These are phyloP conservation scores for Colletotrichum sp. DNA, from an alignment of 2,329 filamentous ascomycete species.

Conservation along the genomic window DNA sequence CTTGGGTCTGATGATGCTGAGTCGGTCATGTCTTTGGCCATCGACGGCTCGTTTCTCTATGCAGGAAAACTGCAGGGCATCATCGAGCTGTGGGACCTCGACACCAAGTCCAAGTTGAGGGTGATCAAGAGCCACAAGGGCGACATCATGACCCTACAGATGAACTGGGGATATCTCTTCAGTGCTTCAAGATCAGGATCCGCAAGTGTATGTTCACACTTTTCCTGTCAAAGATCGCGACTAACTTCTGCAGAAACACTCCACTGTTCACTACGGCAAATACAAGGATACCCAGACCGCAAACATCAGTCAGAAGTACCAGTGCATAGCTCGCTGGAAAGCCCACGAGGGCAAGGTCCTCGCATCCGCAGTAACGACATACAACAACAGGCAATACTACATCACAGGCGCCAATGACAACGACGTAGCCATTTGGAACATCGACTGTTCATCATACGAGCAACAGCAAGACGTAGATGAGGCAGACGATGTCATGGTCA, in stretches of 20 bases:
- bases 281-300: constrained; percentile 53
- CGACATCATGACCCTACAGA: constrained; percentile 85
- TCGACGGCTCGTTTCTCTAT: constrained; percentile 92
- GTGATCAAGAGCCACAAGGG: constrained; percentile 82
- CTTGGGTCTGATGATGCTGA: constrained; percentile 67
- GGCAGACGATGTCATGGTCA: constrained; percentile 64
- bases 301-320: constrained; percentile 78
- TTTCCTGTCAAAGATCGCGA: neutral
- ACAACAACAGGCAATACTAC: constrained; percentile 79
- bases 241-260: constrained; percentile 61
- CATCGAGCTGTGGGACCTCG: constrained; percentile 95
- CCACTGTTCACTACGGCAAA: constrained; percentile 67
- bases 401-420: constrained; percentile 95
- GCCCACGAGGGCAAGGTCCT: constrained; percentile 89
- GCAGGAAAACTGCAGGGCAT: constrained; percentile 87
- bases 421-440: constrained; percentile 86
- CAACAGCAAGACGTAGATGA: constrained; percentile 35
- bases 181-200: constrained; percentile 90
- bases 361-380: constrained; percentile 76
- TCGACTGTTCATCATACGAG: constrained; percentile 40
- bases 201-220: constrained; percentile 67
- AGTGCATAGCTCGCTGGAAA: constrained; percentile 77
- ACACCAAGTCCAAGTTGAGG: constrained; percentile 88
- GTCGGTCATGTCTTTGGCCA: constrained; percentile 76
- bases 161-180: constrained; percentile 85